Evolutionary conservation across 176 grass and related monocot genomes (phyloP).

Genomic region (Oryza meridionalis): DNA sequence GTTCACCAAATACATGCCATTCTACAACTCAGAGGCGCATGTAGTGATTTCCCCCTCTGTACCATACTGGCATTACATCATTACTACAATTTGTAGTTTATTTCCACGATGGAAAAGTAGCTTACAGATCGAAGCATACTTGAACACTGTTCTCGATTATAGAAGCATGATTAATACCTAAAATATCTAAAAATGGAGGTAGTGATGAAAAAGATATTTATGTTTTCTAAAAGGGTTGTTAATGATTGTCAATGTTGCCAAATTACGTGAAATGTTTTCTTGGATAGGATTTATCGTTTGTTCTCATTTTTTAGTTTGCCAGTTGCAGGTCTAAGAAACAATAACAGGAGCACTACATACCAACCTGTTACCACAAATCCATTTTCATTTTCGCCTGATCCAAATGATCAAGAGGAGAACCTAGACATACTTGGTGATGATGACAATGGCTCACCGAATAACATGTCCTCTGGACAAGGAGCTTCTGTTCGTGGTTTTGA

Average conservation of each 20-base stretch:
- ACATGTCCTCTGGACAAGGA: conserved; percentile 32
- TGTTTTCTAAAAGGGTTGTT: background rate
- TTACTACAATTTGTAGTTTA: background rate
- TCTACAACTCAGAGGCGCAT: conserved; percentile 2
- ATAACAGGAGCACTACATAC: conserved; percentile 47
- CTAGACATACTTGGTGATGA: conserved; percentile 89
- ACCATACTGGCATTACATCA: background rate
- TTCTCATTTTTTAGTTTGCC: conserved; percentile 23
- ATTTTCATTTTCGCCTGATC: conserved; percentile 60
- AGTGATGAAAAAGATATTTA: conserved; percentile 6
- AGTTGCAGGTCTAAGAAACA: conserved; percentile 53
- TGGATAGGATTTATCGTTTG: background rate
- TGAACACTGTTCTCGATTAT: background rate
- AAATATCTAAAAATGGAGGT: conserved; percentile 6
- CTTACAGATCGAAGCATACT: background rate
- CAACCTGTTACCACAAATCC: conserved; percentile 54
- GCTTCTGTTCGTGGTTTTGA: conserved; percentile 49
- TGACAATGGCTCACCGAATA: conserved; percentile 58
- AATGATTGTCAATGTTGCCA: conserved; percentile 13
- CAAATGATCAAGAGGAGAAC: conserved; percentile 65
- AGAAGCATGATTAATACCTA: background rate
- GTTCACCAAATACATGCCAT: conserved; percentile 5
- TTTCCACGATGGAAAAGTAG: background rate
- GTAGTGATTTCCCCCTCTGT: background rate
- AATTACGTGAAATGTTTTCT: conserved; percentile 20